phyloP scores from a whole-genome alignment of 148 eudicot genomes.

The Rhododendron mucronatum region DNA sequence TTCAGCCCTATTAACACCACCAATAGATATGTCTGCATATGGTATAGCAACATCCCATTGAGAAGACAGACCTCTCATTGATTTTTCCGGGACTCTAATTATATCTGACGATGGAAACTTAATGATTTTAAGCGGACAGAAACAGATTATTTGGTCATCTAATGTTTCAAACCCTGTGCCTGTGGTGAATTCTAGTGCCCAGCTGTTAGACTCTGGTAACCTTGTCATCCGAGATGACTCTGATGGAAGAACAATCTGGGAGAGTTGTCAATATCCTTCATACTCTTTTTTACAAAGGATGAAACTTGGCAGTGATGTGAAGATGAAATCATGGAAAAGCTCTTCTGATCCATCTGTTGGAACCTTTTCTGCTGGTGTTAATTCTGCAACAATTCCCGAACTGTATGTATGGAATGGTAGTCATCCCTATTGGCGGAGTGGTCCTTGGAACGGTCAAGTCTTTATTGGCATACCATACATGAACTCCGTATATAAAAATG shows the following conservation, averaged over 20 bases:
- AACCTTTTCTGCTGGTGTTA: constrained; percentile 21
- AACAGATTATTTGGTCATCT: constrained; percentile 37
- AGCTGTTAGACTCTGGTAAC: constrained; percentile 14
- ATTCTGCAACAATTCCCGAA: constrained; percentile 14
- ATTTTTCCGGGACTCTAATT: constrained; percentile 28
- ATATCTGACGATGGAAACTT: constrained; percentile 38
- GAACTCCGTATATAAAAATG: not conserved
- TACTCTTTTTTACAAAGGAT: not conserved
- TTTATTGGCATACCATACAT: constrained; percentile 18
- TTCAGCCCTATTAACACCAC: constrained; percentile 32
- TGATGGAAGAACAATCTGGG: constrained; percentile 3
- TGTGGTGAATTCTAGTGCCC: constrained; percentile 12
- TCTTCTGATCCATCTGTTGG: constrained; percentile 36
- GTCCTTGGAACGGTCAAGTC: constrained; percentile 33
- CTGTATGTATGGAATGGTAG: constrained; percentile 27
- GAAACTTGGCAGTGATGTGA: constrained; percentile 5
- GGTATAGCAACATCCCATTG: constrained; percentile 24
- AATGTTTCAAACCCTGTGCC: constrained; percentile 8
- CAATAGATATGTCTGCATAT: constrained; percentile 39
- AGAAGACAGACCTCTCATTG: constrained; percentile 32
- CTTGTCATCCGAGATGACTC: constrained; percentile 6
- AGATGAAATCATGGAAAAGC: constrained; percentile 36
- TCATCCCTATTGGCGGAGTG: constrained; percentile 33
- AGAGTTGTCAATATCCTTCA: constrained; percentile 10
- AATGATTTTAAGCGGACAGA: constrained; percentile 21